A percentile compares a stretch with the other conserved stretches of the same genome.
phyloP scores from a whole-genome alignment of 2,329 filamentous ascomycete species.

The Trichoderma lentiforme region DNA sequence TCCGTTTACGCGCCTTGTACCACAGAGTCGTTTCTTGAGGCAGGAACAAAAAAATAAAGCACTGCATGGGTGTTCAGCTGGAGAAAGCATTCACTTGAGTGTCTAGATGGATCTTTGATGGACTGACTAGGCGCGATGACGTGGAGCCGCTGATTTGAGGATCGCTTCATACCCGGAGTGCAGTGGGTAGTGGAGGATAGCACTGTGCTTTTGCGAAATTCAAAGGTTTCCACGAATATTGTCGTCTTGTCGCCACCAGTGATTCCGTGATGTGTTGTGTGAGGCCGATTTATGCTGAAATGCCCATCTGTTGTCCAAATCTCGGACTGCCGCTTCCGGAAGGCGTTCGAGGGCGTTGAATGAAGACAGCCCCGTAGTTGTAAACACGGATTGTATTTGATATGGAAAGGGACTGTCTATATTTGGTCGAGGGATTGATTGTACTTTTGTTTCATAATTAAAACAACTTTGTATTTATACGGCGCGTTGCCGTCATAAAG shows the following conservation, averaged over 20 bases:
- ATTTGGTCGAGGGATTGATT: not conserved
- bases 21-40: slow-evolving; percentile 43
- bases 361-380: not conserved
- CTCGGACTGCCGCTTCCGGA: no score
- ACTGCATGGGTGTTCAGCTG: slow-evolving; percentile 58
- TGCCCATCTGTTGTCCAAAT: not conserved
- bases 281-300: not conserved
- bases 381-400: not conserved
- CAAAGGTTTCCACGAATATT: slow-evolving; percentile 50
- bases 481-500: not conserved
- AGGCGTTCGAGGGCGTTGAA: not conserved
- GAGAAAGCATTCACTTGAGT: slow-evolving; percentile 58
- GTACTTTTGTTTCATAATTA: not conserved
- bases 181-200: slow-evolving; percentile 46
- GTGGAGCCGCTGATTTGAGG: slow-evolving; percentile 60
- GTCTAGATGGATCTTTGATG: slow-evolving; percentile 38
- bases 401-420: not conserved
- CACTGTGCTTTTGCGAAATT: slow-evolving; percentile 60
- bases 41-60: slow-evolving; percentile 36
- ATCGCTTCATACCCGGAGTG: slow-evolving; percentile 58
- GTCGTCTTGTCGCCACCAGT: not conserved
- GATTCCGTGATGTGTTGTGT: slow-evolving; percentile 1
- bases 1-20: slow-evolving; percentile 44
- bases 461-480: not conserved
- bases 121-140: slow-evolving; percentile 52